Evolutionary conservation across 208 protist genomes (phyloP).

Genomic region (Crithidia thermophila): DNA sequence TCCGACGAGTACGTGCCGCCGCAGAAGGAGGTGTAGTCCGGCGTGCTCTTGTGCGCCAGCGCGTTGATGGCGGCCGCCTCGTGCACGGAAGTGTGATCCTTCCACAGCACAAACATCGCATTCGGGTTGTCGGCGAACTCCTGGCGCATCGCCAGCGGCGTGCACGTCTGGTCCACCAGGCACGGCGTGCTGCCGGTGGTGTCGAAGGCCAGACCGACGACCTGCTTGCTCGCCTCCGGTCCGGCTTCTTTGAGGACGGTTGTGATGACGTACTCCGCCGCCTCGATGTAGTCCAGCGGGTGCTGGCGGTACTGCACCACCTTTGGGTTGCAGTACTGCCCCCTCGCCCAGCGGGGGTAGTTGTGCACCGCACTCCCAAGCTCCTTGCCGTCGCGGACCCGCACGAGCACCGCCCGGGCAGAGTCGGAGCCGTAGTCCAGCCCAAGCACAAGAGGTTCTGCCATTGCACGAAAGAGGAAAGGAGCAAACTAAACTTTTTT

Average conservation of each 20-base stretch:
- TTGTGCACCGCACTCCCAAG: constrained; percentile 35
- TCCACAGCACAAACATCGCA: constrained; percentile 73
- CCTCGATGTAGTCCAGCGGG: constrained; percentile 59
- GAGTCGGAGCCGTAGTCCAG: constrained; percentile 65
- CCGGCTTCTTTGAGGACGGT: constrained; percentile 25
- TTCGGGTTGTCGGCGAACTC: constrained; percentile 54
- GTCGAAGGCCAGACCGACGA: constrained; percentile 53
- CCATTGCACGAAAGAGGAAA: too few species aligned
- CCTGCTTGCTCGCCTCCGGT: constrained; percentile 5
- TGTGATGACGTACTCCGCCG: constrained; percentile 40
- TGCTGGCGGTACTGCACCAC: constrained; percentile 57
- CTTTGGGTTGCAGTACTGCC: constrained; percentile 41
- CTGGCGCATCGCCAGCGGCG: constrained; percentile 36
- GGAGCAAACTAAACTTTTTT: too few species aligned
- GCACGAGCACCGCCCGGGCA: constrained; percentile 50
- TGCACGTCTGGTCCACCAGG: constrained; percentile 47
- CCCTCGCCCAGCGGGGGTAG: constrained; percentile 47
- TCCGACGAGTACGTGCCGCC: constrained; percentile 63
- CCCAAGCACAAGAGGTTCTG: constrained; percentile 44
- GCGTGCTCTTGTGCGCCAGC: constrained; percentile 34
- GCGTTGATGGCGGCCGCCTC: constrained; percentile 55
- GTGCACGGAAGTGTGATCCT: constrained; percentile 60
- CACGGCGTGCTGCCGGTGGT: constrained; percentile 60
- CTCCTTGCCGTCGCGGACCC: constrained; percentile 44
- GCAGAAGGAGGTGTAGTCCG: constrained; percentile 64